Evolutionary conservation across 176 grass and related monocot species (phyloP), one percentile per base, ranked within the genome.

Genomic region (Rhynchospora tenuis): DNA sequence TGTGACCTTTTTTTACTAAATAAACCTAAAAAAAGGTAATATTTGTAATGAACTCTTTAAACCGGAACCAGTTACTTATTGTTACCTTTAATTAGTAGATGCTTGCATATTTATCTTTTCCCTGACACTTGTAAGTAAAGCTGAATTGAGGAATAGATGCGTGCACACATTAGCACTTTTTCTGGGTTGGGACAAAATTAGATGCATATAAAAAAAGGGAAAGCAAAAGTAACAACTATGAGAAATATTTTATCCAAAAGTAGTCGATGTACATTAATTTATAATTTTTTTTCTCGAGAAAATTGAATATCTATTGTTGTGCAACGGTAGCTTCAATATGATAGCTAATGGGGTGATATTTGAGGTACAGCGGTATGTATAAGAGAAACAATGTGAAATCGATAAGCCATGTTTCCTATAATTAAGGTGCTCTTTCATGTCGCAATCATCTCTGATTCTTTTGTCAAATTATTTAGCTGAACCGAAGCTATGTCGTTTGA

Each of bases 51-150:
- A 67, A 0, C 33, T 52, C 71, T 75, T 75, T 74, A 74, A 74
- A 51, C 9, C 11, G 9, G 70, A 73, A 73, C 70, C 70, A 50
- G 70, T 73, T 14, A 14, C 68, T 47, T 72, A 15, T 45, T 3
- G 29, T 45, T 10, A 70, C 45, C 67, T 70, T 70, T 70, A 71
- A 71, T 71, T 71, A 71, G 42, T 26, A 52, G 71, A 74, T 74
- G 71, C 11, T 5, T 51, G 14, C 20, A 80, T 84, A 72, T 62
- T 33, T 63, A 71, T 75, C 78, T 83, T 89, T 73, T 71, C 70
- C 55, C 16, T 77, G 74, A 60, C 79, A 86, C 16, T 73, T 81
- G 19, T 54, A 66, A 68, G 19, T 65, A 84, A 86, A 90, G 83
- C 60, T 82, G 76, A 83, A 87, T 45, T 46, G 33, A 14, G n/a